Evolutionary conservation across 805 yeast genomes (phyloP).

Genomic region (Grigorovia humatica): DNA sequence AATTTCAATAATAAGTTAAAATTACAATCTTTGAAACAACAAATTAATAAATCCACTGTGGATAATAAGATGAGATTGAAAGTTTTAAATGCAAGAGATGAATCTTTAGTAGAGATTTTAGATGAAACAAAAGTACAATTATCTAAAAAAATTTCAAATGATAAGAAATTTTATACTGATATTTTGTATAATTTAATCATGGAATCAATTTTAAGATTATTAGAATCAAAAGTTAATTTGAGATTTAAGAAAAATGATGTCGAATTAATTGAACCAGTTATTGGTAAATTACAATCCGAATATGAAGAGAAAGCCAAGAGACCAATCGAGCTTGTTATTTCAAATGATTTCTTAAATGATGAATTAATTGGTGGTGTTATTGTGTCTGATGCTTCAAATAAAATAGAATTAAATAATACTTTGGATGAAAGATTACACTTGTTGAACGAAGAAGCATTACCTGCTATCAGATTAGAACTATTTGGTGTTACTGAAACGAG

Average conservation of each 20-base stretch:
- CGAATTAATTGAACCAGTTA: slow-evolving; percentile 31
- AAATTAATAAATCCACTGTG: slow-evolving; percentile 89
- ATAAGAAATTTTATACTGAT: slow-evolving; percentile 54
- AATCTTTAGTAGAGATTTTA: slow-evolving; percentile 64
- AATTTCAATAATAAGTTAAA: slow-evolving; percentile 73
- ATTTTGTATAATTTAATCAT: slow-evolving; percentile 69
- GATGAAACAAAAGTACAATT: slow-evolving; percentile 57
- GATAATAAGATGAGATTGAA: slow-evolving; percentile 92
- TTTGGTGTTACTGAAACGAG: slow-evolving; percentile 80
- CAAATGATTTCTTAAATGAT: slow-evolving; percentile 50
- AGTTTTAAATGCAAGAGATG: slow-evolving; percentile 77
- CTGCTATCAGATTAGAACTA: slow-evolving; percentile 82
- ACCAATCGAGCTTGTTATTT: slow-evolving; percentile 44
- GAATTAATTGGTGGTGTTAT: slow-evolving; percentile 73
- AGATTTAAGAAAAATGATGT: slow-evolving; percentile 38
- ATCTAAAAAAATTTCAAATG: slow-evolving; percentile 36
- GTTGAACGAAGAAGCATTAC: slow-evolving; percentile 75
- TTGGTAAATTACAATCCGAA: slow-evolving; percentile 26
- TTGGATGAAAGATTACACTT: slow-evolving; percentile 86
- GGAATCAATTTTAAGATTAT: slow-evolving; percentile 61
- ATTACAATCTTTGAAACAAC: slow-evolving; percentile 87
- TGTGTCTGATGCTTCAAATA: slow-evolving; percentile 58
- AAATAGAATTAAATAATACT: slow-evolving; percentile 85
- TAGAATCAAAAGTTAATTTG: slow-evolving; percentile 59
- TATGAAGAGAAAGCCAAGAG: slow-evolving; percentile 46